These are phyloP conservation scores for Raphanus hybrid DNA, from an alignment of 441 rosid genomes.

Conservation along the genomic window DNA sequence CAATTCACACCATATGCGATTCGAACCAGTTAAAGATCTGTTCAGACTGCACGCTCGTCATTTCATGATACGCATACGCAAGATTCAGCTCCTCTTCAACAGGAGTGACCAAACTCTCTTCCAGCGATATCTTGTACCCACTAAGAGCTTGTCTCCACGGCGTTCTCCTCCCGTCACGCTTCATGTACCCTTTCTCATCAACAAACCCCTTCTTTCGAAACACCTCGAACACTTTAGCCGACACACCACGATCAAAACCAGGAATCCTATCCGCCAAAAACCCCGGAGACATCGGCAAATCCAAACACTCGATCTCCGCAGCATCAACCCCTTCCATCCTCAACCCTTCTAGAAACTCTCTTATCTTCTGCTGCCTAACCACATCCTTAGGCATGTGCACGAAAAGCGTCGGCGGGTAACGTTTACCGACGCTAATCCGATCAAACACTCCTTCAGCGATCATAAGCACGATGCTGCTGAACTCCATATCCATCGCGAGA, in stretches of 20 bases:
- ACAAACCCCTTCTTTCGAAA: constrained; percentile 63
- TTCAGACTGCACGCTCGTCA: constrained; percentile 86
- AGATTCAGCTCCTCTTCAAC: constrained; percentile 86
- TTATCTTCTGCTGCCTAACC: constrained; percentile 66
- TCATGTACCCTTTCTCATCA: constrained; percentile 77
- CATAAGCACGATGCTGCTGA: constrained; percentile 80
- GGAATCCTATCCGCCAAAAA: constrained; percentile 73
- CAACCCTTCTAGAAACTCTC: constrained; percentile 55
- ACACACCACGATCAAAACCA: constrained; percentile 52
- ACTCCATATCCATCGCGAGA: constrained; percentile 61
- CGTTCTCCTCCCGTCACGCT: constrained; percentile 70
- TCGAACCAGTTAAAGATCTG: constrained; percentile 89
- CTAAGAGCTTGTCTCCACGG: constrained; percentile 67
- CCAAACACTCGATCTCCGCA: constrained; percentile 74
- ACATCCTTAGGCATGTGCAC: constrained; percentile 93
- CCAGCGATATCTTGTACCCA: constrained; percentile 45
- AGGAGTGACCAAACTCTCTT: constrained; percentile 57
- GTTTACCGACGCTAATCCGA: constrained; percentile 51
- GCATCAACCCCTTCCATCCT: constrained; percentile 74
- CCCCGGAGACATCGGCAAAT: constrained; percentile 57
- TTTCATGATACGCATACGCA: constrained; percentile 84
- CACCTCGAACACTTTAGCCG: constrained; percentile 59
- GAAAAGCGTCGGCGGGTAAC: constrained; percentile 84
- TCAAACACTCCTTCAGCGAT: constrained; percentile 83
- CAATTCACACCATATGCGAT: constrained; percentile 62